Percentiles rank a stretch among this genome's conserved stretches.
Conservation (phyloP, 2,329 filamentous ascomycete genomes). For the Penicillium thymicola region DNA sequence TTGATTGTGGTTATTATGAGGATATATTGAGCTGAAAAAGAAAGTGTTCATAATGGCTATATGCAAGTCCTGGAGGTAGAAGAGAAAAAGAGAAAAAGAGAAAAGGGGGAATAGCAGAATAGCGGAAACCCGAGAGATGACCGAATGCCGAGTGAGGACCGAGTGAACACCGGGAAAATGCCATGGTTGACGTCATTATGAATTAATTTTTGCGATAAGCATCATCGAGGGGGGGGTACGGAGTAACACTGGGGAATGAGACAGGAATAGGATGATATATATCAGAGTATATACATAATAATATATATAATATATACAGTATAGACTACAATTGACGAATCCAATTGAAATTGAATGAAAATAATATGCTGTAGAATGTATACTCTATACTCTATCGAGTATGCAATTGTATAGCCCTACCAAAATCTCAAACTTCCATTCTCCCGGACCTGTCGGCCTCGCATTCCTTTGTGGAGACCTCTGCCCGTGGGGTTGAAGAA, state of each 20-base stretch:
- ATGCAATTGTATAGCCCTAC: neutral
- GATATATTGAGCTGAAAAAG: neutral
- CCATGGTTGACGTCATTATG: neutral
- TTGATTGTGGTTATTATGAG: neutral
- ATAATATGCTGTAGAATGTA: neutral
- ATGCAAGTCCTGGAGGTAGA: no score
- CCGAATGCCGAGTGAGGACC: neutral
- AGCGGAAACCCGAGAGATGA: neutral
- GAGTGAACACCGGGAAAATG: neutral
- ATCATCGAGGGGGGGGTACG: neutral
- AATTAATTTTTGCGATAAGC: neutral
- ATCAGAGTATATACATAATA: no score
- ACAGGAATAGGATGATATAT: neutral
- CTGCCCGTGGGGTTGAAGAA: constrained; percentile 16
- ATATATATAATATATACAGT: neutral
- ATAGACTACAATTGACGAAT: neutral
- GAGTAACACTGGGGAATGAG: neutral
- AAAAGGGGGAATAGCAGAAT: no score
- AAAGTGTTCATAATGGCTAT: neutral
- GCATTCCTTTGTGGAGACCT: constrained; percentile 7
- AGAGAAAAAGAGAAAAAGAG: no score
- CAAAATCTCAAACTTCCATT: neutral
- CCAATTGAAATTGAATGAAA: neutral
- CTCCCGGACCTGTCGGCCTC: constrained; percentile 5
- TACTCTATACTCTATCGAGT: neutral